A percentile compares a stretch with the other conserved stretches of the same genome.
Evolutionary conservation across 257 asterid species (phyloP).

Genomic region (Solanum pimpinellifolium): DNA sequence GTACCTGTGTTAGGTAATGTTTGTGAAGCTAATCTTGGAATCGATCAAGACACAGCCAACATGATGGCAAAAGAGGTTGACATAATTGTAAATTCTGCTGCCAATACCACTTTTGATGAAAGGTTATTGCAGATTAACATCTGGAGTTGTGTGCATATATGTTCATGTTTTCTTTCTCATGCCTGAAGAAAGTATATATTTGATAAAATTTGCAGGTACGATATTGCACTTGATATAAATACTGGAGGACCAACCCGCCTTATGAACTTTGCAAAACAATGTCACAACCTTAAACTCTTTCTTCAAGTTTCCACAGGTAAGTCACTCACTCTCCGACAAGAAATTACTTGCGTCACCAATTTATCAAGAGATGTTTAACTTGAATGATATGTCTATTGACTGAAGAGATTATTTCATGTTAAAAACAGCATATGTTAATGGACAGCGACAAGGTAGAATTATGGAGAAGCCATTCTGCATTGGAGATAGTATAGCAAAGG

Average conservation of each 20-base stretch:
- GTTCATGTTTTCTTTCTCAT: background rate
- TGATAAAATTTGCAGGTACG: conserved; percentile 46
- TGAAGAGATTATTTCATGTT: background rate
- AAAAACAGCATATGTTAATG: conserved; percentile 84
- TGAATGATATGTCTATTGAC: background rate
- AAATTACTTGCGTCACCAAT: background rate
- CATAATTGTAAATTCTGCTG: conserved; percentile 77
- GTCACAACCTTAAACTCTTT: conserved; percentile 64
- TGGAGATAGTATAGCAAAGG: conserved; percentile 65
- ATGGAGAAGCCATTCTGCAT: conserved; percentile 69
- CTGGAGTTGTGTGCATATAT: background rate
- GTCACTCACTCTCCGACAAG: background rate
- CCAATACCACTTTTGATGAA: conserved; percentile 84
- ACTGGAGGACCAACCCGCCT: conserved; percentile 72
- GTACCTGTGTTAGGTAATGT: conserved; percentile 80
- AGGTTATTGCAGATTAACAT: conserved; percentile 20
- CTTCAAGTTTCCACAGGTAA: conserved; percentile 91
- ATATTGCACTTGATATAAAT: conserved; percentile 76
- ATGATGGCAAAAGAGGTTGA: conserved; percentile 52
- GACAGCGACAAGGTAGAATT: conserved; percentile 73
- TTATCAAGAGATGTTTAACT: background rate
- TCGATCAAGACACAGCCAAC: conserved; percentile 46
- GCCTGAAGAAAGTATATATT: background rate
- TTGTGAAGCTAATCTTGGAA: conserved; percentile 57
- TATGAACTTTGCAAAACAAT: conserved; percentile 61